These are phyloP conservation scores for Mortierella sp. DNA, from an alignment of 371 early-diverging fungal genomes.

Conservation along the genomic window DNA sequence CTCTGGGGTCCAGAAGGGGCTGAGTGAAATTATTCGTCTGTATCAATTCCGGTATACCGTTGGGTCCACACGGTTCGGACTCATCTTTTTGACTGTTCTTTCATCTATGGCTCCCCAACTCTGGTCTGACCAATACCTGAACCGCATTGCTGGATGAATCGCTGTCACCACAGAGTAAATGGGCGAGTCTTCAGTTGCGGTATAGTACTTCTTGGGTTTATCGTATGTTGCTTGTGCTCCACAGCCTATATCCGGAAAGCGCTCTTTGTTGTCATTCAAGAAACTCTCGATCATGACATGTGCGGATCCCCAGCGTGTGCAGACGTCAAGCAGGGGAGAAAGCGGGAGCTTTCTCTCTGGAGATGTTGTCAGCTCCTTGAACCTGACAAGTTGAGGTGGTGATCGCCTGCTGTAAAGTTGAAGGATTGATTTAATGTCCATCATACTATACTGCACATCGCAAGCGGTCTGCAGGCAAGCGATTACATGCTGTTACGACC, in stretches of 20 bases:
- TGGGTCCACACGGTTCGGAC: too few relatives aligned
- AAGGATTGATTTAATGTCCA: too few relatives aligned
- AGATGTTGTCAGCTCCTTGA: too few relatives aligned
- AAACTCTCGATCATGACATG: conserved; percentile 10
- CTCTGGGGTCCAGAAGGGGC: conserved; percentile 3
- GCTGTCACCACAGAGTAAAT: conserved; percentile 35
- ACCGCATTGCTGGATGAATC: conserved; percentile 27
- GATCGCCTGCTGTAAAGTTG: conserved; percentile 11
- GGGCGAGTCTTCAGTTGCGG: conserved; percentile 13
- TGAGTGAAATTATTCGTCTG: conserved; percentile 1
- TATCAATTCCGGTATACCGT: conserved; percentile 2
- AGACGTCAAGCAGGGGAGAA: too few relatives aligned
- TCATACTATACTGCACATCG: too few relatives aligned
- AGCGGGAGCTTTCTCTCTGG: too few relatives aligned
- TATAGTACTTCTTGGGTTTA: conserved; percentile 20
- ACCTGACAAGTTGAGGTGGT: conserved; percentile 13
- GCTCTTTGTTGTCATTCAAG: background rate
- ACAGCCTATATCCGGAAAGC: conserved; percentile 12
- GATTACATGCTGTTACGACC: too few relatives aligned
- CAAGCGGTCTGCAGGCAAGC: too few relatives aligned
- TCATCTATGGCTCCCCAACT: conserved; percentile 5
- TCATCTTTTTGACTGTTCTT: background rate
- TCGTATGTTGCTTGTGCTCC: conserved; percentile 18
- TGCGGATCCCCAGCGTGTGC: too few relatives aligned
- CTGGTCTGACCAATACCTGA: conserved; percentile 30